Percentiles rank a stretch among this genome's conserved stretches.
Conservation (phyloP, 108 stramenopile species). For the Cyclotella cryptica region DNA sequence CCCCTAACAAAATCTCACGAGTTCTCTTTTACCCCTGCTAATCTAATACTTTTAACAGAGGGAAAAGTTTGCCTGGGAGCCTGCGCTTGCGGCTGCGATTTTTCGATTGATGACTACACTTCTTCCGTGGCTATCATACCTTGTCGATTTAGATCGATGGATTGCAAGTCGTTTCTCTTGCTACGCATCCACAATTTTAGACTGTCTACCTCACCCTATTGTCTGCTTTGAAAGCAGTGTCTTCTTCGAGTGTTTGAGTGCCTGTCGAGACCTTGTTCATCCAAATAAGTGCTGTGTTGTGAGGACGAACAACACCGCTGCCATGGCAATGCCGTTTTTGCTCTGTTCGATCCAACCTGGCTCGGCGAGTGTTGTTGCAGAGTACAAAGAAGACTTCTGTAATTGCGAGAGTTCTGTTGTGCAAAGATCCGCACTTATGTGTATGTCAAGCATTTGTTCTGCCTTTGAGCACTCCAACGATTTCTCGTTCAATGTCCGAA, state of each 20-base stretch:
- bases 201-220: slow-evolving; percentile 60
- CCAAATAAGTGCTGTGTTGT: slow-evolving; percentile 46
- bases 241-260: slow-evolving; percentile 77
- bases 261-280: slow-evolving; percentile 41
- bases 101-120: slow-evolving; percentile 83
- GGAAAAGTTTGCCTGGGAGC: slow-evolving; percentile 68
- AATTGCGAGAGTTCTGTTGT: slow-evolving; percentile 24
- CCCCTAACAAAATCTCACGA: too few relatives aligned
- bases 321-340: slow-evolving; percentile 66
- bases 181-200: slow-evolving; percentile 67
- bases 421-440: slow-evolving; percentile 43
- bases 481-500: slow-evolving; percentile 33
- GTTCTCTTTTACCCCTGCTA: background rate
- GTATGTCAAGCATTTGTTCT: slow-evolving; percentile 30
- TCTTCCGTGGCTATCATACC: slow-evolving; percentile 57
- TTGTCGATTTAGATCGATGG: slow-evolving; percentile 54
- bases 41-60: slow-evolving; percentile 1
- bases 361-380: slow-evolving; percentile 28
- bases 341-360: slow-evolving; percentile 27
- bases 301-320: slow-evolving; percentile 59
- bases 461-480: slow-evolving; percentile 1
- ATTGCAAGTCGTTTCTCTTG: slow-evolving; percentile 69
- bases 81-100: slow-evolving; percentile 70
- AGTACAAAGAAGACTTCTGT: slow-evolving; percentile 38
- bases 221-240: slow-evolving; percentile 73